A percentile compares a stretch with the other conserved stretches of the same genome.
phyloP scores from a whole-genome alignment of 2,329 filamentous ascomycete species.

The Diaporthe vexans region DNA sequence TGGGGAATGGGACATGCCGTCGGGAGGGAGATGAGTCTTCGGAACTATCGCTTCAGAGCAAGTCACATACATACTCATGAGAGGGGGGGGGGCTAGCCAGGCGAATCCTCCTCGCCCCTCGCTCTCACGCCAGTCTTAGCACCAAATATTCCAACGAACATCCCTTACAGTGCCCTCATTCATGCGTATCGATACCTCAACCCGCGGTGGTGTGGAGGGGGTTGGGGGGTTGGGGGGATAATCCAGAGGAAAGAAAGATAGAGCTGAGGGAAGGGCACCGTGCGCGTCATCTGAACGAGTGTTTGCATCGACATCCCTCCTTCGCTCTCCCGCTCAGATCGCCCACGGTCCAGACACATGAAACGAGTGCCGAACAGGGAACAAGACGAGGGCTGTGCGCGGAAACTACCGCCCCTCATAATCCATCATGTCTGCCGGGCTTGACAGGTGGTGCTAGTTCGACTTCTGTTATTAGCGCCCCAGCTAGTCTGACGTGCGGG shows the following conservation, averaged over 20 bases:
- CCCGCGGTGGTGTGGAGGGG: background rate
- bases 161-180: slow-evolving; percentile 13
- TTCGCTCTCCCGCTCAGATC: slow-evolving; percentile 26
- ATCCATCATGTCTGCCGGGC: background rate
- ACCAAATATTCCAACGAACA: background rate
- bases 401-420: slow-evolving; percentile 8
- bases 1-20: background rate
- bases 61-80: background rate
- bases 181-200: slow-evolving; percentile 23
- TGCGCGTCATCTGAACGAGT: slow-evolving; percentile 22
- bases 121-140: background rate
- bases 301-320: slow-evolving; percentile 5
- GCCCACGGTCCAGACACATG: slow-evolving; percentile 24
- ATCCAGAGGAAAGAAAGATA: background rate
- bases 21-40: slow-evolving; percentile 2
- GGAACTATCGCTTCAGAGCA: slow-evolving; percentile 12
- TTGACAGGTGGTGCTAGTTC: background rate
- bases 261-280: background rate
- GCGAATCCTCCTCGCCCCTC: background rate
- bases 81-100: too few relatives aligned
- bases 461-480: background rate
- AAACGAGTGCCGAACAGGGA: slow-evolving; percentile 23
- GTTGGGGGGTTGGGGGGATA: too few relatives aligned
- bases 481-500: background rate
- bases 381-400: slow-evolving; percentile 31